Conservation (phyloP, 108 stramenopile genomes). For the Pseudonitzschia multiseries region DNA sequence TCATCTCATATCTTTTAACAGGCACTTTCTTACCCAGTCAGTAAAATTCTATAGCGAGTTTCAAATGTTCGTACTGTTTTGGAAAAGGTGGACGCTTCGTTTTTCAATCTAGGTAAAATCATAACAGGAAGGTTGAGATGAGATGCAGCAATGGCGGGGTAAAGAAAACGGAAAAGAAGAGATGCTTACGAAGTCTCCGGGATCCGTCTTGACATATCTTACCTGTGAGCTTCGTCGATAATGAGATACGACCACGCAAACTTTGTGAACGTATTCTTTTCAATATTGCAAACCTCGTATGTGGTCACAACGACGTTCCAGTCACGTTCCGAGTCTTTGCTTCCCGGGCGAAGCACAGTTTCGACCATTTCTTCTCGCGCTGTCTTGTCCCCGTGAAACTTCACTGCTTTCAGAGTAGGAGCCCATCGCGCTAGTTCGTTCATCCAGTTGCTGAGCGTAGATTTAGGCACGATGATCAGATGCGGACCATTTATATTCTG, state of each 20-base stretch:
- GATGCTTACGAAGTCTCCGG: conserved; percentile 58
- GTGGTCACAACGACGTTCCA: conserved; percentile 97
- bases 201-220: neutral
- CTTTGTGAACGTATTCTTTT: conserved; percentile 77
- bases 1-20: neutral
- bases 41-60: conserved; percentile 89
- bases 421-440: conserved; percentile 96
- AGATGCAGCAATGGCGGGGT: neutral
- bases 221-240: conserved; percentile 88
- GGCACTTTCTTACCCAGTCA: conserved; percentile 79
- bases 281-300: conserved; percentile 96
- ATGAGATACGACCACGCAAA: conserved; percentile 96
- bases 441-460: conserved; percentile 98
- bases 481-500: conserved; percentile 81
- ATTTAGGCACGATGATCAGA: conserved; percentile 96
- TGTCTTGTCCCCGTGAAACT: conserved; percentile 89
- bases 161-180: neutral
- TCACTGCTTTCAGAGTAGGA: conserved; percentile 84
- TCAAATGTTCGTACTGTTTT: conserved; percentile 87
- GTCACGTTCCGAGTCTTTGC: conserved; percentile 59
- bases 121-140: neutral
- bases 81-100: conserved; percentile 88
- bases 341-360: conserved; percentile 82
- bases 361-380: conserved; percentile 72
- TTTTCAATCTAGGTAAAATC: conserved; percentile 66